Conservation (phyloP, 805 yeast genomes). For the Starmerella tilneyi region DNA sequence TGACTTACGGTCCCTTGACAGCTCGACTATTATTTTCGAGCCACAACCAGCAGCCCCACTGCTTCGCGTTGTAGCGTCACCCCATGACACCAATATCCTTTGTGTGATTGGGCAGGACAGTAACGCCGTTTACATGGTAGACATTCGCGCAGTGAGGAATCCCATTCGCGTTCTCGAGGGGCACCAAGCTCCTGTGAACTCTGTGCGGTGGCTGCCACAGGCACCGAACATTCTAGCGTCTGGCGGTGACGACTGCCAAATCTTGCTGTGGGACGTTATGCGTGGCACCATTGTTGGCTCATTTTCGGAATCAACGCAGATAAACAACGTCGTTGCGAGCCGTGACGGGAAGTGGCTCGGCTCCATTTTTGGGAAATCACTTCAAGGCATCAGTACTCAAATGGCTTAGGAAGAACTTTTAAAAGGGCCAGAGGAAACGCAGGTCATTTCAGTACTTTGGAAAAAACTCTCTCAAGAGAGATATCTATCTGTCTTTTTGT, state of each 20-base stretch:
- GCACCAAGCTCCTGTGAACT: constrained; percentile 58
- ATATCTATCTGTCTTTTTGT: too few relatives aligned
- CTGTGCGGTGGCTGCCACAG: constrained; percentile 73
- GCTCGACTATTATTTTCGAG: constrained; percentile 89
- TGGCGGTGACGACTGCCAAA: constrained; percentile 55
- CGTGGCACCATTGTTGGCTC: constrained; percentile 36
- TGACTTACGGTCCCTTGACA: constrained; percentile 80
- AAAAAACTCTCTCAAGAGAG: too few relatives aligned
- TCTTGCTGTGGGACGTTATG: constrained; percentile 55
- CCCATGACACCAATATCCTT: constrained; percentile 67
- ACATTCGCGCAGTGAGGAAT: constrained; percentile 76
- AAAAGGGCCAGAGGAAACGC: too few relatives aligned
- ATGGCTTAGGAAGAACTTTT: background rate
- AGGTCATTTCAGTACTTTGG: too few relatives aligned
- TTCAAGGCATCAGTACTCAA: constrained; percentile 44
- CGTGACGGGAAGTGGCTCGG: constrained; percentile 74
- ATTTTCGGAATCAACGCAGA: constrained; percentile 55
- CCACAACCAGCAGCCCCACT: constrained; percentile 43
- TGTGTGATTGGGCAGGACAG: constrained; percentile 74
- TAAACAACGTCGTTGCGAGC: constrained; percentile 69
- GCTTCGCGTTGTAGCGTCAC: constrained; percentile 65
- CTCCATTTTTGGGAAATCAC: constrained; percentile 54
- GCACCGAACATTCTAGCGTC: constrained; percentile 51
- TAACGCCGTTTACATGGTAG: constrained; percentile 56
- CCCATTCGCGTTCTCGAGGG: constrained; percentile 65